A percentile compares a stretch with the other conserved stretches of the same genome.
These are phyloP conservation scores for Kingdonia uniflora DNA, from an alignment of 164 flowering plant genomes.

Conservation along the genomic window DNA sequence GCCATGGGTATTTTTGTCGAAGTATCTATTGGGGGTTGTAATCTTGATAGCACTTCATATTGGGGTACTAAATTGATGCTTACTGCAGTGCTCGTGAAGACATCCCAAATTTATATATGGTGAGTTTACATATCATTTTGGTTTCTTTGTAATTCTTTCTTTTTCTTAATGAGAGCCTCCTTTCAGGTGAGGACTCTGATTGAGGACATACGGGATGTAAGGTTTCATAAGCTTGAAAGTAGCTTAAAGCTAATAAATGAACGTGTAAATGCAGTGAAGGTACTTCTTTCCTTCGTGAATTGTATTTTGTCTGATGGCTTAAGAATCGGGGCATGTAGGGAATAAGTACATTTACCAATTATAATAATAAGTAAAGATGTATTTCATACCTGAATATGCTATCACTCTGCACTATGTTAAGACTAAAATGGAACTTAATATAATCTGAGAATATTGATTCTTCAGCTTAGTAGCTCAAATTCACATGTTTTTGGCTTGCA, in stretches of 20 bases:
- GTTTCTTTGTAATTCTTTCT: neutral
- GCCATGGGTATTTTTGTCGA: too few species aligned
- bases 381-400: neutral
- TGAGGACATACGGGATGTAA: slow-evolving; percentile 78
- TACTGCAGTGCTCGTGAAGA: slow-evolving; percentile 69
- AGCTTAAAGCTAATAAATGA: slow-evolving; percentile 64
- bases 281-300: slow-evolving; percentile 10
- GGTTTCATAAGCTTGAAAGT: slow-evolving; percentile 79
- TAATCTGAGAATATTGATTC: neutral
- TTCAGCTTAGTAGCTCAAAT: neutral
- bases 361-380: neutral
- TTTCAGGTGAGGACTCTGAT: slow-evolving; percentile 74
- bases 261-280: slow-evolving; percentile 80
- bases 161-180: slow-evolving; percentile 2
- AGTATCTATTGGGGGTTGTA: too few species aligned
- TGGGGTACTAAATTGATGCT: slow-evolving; percentile 1
- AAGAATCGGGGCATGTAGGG: neutral
- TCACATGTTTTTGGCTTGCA: neutral
- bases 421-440: neutral
- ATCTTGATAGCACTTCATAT: too few species aligned
- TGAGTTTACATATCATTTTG: slow-evolving; percentile 21
- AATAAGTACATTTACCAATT: neutral
- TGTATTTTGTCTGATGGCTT: neutral
- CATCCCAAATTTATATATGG: slow-evolving; percentile 85
- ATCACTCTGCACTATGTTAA: neutral